These are phyloP conservation scores for Biancaea sappan DNA, from an alignment of 306 rosid species.

Conservation along the genomic window DNA sequence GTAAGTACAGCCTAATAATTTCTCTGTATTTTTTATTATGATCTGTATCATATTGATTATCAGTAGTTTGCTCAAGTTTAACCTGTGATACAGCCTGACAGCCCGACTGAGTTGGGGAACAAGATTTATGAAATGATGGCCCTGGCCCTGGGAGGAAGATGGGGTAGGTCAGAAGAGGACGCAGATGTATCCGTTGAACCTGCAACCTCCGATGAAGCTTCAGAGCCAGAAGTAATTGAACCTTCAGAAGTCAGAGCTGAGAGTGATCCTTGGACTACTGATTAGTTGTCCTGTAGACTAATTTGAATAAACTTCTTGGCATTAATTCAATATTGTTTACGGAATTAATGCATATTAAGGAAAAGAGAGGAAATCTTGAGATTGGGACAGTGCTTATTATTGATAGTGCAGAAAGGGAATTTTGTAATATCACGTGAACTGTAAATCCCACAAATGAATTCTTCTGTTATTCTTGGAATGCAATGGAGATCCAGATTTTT, in stretches of 20 bases:
- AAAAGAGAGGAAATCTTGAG: slow-evolving; percentile 1
- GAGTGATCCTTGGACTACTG: slow-evolving; percentile 85
- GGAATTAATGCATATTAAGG: slow-evolving; percentile 28
- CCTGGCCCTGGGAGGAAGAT: slow-evolving; percentile 91
- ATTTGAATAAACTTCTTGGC: slow-evolving; percentile 35
- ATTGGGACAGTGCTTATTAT: not conserved
- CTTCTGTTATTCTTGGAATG: slow-evolving; percentile 10
- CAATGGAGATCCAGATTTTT: not conserved
- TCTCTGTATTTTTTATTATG: not conserved
- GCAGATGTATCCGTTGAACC: slow-evolving; percentile 40
- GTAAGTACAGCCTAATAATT: slow-evolving; percentile 36
- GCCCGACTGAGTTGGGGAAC: slow-evolving; percentile 90
- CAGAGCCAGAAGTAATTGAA: slow-evolving; percentile 68
- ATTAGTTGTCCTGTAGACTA: slow-evolving; percentile 33
- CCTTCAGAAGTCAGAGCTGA: slow-evolving; percentile 86
- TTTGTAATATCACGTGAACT: not conserved
- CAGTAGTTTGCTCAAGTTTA: not conserved
- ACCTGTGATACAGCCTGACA: slow-evolving; percentile 70
- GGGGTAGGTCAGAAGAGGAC: slow-evolving; percentile 83
- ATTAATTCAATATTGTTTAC: not conserved
- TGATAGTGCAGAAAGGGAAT: slow-evolving; percentile 15
- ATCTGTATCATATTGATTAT: not conserved
- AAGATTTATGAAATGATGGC: slow-evolving; percentile 96
- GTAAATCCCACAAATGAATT: slow-evolving; percentile 7
- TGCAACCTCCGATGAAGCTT: slow-evolving; percentile 39